phyloP scores from a whole-genome alignment of 495 filamentous ascomycete genomes.

The Daldinia grandis region DNA sequence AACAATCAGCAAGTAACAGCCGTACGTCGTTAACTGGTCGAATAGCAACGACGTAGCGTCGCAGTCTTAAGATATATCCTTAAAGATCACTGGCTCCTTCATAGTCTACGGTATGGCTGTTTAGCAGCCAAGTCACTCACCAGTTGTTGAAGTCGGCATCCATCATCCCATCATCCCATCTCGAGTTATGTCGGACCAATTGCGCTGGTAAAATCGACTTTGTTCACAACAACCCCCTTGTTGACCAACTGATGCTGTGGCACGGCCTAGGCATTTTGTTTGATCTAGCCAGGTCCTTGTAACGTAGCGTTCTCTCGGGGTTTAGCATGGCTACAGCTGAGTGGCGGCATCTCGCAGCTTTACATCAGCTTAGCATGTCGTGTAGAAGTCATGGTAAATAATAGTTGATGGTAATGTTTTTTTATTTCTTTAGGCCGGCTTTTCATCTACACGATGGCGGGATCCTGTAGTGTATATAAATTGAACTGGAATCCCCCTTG shows the following conservation, averaged over 20 bases:
- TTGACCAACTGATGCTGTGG: slow-evolving; percentile 34
- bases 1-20: neutral
- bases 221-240: slow-evolving; percentile 13
- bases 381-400: neutral
- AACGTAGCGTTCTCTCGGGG: slow-evolving; percentile 30
- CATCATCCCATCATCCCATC: slow-evolving; percentile 31
- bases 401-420: neutral
- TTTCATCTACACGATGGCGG: neutral
- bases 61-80: slow-evolving; percentile 3
- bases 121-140: slow-evolving; percentile 29
- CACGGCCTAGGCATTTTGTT: slow-evolving; percentile 28
- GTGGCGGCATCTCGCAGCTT: slow-evolving; percentile 36
- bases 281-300: slow-evolving; percentile 30
- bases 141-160: slow-evolving; percentile 28
- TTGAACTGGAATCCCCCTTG: slow-evolving; percentile 1
- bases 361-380: slow-evolving; percentile 22
- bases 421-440: neutral
- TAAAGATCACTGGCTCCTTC: slow-evolving; percentile 16
- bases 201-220: slow-evolving; percentile 2
- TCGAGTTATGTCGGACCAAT: slow-evolving; percentile 29
- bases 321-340: slow-evolving; percentile 21
- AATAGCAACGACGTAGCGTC: slow-evolving; percentile 15
- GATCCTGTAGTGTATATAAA: slow-evolving; percentile 13
- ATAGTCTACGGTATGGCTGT: slow-evolving; percentile 16
- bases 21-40: slow-evolving; percentile 16